phyloP scores from a whole-genome alignment of 305 asterid species.

The Rubia tinctorum region DNA sequence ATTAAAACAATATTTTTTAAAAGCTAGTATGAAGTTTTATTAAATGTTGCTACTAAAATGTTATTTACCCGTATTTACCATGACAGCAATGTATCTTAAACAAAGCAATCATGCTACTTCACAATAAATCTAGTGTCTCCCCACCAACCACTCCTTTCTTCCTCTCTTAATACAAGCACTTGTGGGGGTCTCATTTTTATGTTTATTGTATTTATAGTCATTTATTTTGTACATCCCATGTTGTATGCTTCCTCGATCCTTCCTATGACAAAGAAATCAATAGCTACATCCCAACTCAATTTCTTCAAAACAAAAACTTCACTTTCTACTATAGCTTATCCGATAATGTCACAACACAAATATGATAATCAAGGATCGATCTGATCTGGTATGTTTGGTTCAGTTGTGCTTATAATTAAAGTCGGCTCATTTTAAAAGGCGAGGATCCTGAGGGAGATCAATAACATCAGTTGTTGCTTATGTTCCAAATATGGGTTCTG shows the following conservation, averaged over 20 bases:
- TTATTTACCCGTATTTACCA: not conserved
- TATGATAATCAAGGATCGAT: too few relatives aligned
- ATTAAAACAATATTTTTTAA: too few relatives aligned
- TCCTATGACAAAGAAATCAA: not conserved
- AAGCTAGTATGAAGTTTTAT: too few relatives aligned
- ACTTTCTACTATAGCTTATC: too few relatives aligned
- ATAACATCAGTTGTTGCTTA: too few relatives aligned
- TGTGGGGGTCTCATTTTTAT: conserved; percentile 6
- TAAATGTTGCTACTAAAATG: too few relatives aligned
- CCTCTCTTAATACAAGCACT: not conserved
- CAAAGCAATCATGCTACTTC: not conserved
- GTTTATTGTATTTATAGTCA: not conserved
- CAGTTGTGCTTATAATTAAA: too few relatives aligned
- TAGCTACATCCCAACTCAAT: not conserved
- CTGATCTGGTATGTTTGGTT: too few relatives aligned
- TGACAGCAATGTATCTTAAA: conserved; percentile 9
- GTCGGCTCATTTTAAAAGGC: too few relatives aligned
- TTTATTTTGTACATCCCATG: conserved; percentile 9
- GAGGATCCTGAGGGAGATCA: too few relatives aligned
- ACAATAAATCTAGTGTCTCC: conserved; percentile 20
- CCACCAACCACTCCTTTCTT: conserved; percentile 19
- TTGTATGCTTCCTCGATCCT: conserved; percentile 7
- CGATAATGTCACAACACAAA: too few relatives aligned
- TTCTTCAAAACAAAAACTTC: not conserved
- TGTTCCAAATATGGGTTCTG: too few relatives aligned